Conservation (phyloP, 1,284 basidiomycete species). For the Heterobasidion occidentale region DNA sequence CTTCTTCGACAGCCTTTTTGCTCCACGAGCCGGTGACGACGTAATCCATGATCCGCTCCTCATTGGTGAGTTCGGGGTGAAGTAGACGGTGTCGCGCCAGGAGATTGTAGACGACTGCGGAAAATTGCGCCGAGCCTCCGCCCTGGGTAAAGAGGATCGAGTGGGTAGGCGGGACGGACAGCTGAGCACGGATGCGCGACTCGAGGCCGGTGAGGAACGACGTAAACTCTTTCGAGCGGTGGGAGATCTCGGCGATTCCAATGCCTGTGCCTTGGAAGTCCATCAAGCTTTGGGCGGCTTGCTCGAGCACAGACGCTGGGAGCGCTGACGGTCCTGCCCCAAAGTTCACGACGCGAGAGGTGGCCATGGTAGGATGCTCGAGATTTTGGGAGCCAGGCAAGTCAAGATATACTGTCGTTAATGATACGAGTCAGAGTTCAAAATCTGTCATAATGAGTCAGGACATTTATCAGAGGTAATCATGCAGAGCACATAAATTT, state of each 20-base stretch:
- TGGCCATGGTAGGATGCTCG: slow-evolving; percentile 18
- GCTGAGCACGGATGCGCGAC: slow-evolving; percentile 62
- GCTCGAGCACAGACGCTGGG: slow-evolving; percentile 73
- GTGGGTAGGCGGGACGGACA: slow-evolving; percentile 80
- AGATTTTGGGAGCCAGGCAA: background rate
- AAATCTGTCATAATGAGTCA: too few species aligned
- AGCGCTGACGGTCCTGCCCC: slow-evolving; percentile 89
- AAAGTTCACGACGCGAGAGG: slow-evolving; percentile 69
- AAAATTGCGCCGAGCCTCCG: slow-evolving; percentile 86
- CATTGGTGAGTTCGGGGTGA: slow-evolving; percentile 45
- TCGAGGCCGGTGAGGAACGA: slow-evolving; percentile 65
- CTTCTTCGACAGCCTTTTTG: slow-evolving; percentile 80
- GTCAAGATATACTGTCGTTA: background rate
- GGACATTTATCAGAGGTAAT: too few species aligned
- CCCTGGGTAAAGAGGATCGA: slow-evolving; percentile 88
- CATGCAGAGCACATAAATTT: too few species aligned
- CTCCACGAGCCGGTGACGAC: slow-evolving; percentile 91
- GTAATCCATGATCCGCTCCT: slow-evolving; percentile 73
- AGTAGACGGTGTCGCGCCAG: slow-evolving; percentile 72
- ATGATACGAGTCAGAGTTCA: background rate
- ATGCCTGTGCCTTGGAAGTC: slow-evolving; percentile 88
- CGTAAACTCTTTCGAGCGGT: slow-evolving; percentile 85
- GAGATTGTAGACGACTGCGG: slow-evolving; percentile 83
- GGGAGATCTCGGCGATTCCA: slow-evolving; percentile 89
- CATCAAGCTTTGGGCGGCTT: slow-evolving; percentile 73